Conservation (phyloP, 768 basidiomycete genomes). For the Filobasidium floriforme region DNA sequence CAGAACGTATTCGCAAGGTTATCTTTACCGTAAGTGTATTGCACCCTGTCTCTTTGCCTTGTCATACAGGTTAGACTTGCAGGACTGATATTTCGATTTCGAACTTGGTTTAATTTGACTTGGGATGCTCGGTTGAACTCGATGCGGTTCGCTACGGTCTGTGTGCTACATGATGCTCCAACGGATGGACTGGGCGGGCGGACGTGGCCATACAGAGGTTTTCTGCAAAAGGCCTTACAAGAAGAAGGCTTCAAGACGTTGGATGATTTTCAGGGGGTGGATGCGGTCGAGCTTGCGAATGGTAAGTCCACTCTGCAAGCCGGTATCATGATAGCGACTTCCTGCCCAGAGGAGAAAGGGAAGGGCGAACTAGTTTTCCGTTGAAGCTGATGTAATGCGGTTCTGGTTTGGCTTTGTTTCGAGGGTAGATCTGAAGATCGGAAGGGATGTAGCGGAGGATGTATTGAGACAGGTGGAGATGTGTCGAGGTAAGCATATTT, state of each 20-base stretch:
- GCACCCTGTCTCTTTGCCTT: background rate
- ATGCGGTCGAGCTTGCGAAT: slow-evolving; percentile 27
- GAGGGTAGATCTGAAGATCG: slow-evolving; percentile 31
- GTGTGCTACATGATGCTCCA: too few relatives aligned
- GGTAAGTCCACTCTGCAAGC: too few relatives aligned
- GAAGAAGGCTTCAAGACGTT: slow-evolving; percentile 33
- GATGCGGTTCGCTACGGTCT: too few relatives aligned
- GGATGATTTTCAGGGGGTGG: slow-evolving; percentile 24
- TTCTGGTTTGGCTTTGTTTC: background rate
- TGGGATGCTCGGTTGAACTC: too few relatives aligned
- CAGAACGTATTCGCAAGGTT: background rate
- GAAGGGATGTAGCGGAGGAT: slow-evolving; percentile 28
- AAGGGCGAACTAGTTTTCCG: too few relatives aligned
- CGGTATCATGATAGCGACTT: too few relatives aligned
- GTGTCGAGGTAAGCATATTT: slow-evolving; percentile 22
- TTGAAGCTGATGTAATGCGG: background rate
- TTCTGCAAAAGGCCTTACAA: slow-evolving; percentile 28
- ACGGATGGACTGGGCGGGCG: too few relatives aligned
- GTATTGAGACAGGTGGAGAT: slow-evolving; percentile 28
- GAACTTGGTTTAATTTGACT: background rate
- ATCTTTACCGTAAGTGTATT: background rate
- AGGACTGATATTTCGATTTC: background rate
- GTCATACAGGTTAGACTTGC: background rate
- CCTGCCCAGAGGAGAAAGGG: too few relatives aligned
- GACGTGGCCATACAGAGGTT: slow-evolving; percentile 16